Conservation (phyloP, 805 yeast species). For the Candida chilensis region DNA sequence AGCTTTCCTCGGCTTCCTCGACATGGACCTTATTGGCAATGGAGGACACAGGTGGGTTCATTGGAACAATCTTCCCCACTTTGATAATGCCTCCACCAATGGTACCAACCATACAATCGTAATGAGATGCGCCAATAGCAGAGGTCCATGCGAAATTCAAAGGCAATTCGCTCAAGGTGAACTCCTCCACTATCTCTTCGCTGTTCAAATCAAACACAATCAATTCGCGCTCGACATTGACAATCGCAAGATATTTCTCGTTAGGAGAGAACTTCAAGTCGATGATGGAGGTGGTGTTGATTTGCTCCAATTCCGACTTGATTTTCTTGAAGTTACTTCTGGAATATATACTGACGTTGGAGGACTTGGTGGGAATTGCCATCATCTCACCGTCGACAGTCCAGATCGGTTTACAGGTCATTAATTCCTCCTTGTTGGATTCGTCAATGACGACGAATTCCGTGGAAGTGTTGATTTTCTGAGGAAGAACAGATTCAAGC, state of each 20-base stretch:
- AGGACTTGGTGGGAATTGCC: conserved; percentile 52
- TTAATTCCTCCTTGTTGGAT: conserved; percentile 33
- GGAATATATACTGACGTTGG: conserved; percentile 35
- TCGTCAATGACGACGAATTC: conserved; percentile 24
- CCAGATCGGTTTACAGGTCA: conserved; percentile 59
- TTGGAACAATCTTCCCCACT: conserved; percentile 8
- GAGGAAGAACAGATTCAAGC: conserved; percentile 8
- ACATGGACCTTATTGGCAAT: conserved; percentile 12
- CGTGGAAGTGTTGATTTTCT: conserved; percentile 19
- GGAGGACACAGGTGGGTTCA: conserved; percentile 3
- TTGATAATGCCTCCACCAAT: conserved; percentile 27
- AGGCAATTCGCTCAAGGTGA: conserved; percentile 18
- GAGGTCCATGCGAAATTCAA: conserved; percentile 18
- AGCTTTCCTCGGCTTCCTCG: conserved; percentile 18
- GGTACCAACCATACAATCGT: conserved; percentile 29
- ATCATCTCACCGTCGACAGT: conserved; percentile 58
- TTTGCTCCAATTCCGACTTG: conserved; percentile 2
- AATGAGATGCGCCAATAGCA: conserved; percentile 5
- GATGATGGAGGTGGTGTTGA: conserved; percentile 21
- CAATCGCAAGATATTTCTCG: conserved; percentile 51
- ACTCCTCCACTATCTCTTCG: conserved; percentile 15
- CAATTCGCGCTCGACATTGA: conserved; percentile 40
- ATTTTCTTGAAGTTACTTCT: conserved; percentile 20
- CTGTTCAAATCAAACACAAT: conserved; percentile 44
- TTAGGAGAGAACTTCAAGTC: conserved; percentile 55